Evolutionary conservation across 2,329 filamentous ascomycete genomes (phyloP), one percentile per base, ranked within the genome.

Genomic region (Ilyonectria sp.): DNA sequence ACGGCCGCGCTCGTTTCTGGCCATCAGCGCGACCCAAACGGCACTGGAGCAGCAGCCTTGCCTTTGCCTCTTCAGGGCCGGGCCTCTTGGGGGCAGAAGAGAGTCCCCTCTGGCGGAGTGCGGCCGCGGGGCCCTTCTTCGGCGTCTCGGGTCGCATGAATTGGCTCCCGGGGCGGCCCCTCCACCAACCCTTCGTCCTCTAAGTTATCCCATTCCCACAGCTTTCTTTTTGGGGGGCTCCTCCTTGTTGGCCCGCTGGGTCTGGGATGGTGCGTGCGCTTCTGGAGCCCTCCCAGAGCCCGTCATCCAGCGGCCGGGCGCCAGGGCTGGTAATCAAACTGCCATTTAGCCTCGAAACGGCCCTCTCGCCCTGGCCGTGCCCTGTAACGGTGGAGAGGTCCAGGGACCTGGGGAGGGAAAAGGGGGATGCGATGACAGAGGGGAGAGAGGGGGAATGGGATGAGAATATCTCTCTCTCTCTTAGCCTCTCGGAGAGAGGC

Each of bases 71-170:
- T n/a, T 7, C 40, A 43, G 40, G 5, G 4, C 40, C 40, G 7
- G 15, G 15, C n/a, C 15, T 9, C 4, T n/a, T 17, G 15, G 40
- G 40, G 26, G 26, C 26, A 26, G 26, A 6, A n/a, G 15, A 17
- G n/a, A n/a, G 40, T 17, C 6, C 49, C 40, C 33, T n/a, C 15
- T 21, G 23, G 37, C 47, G 54, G 61, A 31, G n/a, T 54, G 60
- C 40, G 40, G 40, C 13, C 47, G 40, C 37, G 43, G 46, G 59
- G 62, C 46, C 63, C 54, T 61, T 65, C 44, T 61, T 72, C 64
- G 52, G 60, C 65, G 69, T 69, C 60, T 72, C 56, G 69, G 73
- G 71, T 72, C 68, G 72, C 69, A 75, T 75, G 71, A 75, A 75
- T 58, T 71, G 70, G 59, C 66, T 69, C 66, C 68, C 62, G 58